Percentiles rank a stretch among this genome's conserved stretches.
phyloP scores from a whole-genome alignment of 106 monocot species.

The Hemerocallis citrina region DNA sequence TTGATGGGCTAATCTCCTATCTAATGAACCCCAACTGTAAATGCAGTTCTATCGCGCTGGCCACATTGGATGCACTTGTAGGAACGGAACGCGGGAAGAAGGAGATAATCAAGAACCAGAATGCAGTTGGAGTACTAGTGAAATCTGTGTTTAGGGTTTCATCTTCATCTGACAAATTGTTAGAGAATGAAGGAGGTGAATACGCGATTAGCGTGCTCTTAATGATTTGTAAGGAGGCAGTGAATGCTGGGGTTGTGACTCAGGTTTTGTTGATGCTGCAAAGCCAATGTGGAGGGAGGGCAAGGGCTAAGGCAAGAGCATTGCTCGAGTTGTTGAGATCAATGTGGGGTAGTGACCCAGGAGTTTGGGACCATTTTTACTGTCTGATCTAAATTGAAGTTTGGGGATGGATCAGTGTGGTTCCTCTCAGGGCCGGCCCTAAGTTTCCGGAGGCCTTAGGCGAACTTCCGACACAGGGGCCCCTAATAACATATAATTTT shows the following conservation, averaged over 20 bases:
- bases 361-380: too few relatives aligned
- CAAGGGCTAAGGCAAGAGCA: constrained; percentile 32
- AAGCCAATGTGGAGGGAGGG: constrained; percentile 44
- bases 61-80: constrained; percentile 25
- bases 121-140: constrained; percentile 20
- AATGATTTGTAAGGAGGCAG: constrained; percentile 33
- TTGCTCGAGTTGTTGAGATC: constrained; percentile 42
- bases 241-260: constrained; percentile 25
- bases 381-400: too few relatives aligned
- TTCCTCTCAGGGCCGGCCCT: too few relatives aligned
- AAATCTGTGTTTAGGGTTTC: constrained; percentile 40
- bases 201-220: constrained; percentile 35
- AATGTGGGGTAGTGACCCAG: too few relatives aligned
- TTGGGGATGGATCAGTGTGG: too few relatives aligned
- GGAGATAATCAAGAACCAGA: constrained; percentile 9
- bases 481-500: too few relatives aligned
- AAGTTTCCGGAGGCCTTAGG: too few relatives aligned
- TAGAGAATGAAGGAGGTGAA: constrained; percentile 34
- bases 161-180: too few relatives aligned
- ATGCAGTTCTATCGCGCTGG: constrained; percentile 17
- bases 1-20: constrained; percentile 25
- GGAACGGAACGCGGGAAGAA: constrained; percentile 16
- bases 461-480: too few relatives aligned
- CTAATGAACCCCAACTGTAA: neutral
- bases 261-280: constrained; percentile 52